Conservation (phyloP, 768 basidiomycete species). For the Leccinum broughii region DNA sequence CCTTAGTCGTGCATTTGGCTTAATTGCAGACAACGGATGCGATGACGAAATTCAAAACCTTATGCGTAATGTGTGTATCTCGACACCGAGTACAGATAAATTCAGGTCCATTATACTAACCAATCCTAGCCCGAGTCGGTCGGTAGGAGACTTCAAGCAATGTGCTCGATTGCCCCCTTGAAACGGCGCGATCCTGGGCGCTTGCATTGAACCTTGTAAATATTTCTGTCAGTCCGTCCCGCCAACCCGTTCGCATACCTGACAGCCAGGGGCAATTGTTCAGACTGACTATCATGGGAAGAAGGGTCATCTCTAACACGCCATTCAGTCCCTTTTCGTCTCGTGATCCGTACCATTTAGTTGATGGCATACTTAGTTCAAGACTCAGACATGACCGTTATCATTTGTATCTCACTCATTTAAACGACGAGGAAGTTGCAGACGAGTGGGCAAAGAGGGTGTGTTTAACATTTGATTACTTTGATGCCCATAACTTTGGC, state of each 20-base stretch:
- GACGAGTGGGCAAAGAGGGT: not conserved
- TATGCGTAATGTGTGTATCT: slow-evolving; percentile 17
- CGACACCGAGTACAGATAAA: slow-evolving; percentile 24
- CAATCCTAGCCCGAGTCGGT: slow-evolving; percentile 3
- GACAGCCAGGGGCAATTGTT: not conserved
- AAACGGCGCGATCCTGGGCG: slow-evolving; percentile 1
- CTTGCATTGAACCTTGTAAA: not conserved
- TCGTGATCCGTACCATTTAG: slow-evolving; percentile 9
- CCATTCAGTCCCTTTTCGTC: not conserved
- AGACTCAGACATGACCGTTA: not conserved
- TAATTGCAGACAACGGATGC: slow-evolving; percentile 18
- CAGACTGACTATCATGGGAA: not conserved
- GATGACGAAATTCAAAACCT: slow-evolving; percentile 21
- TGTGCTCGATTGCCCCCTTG: not conserved
- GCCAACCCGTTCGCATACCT: not conserved
- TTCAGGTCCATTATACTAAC: slow-evolving; percentile 24
- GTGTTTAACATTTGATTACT: slow-evolving; percentile 8
- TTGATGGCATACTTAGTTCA: not conserved
- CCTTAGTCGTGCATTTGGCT: slow-evolving; percentile 25
- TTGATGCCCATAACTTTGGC: slow-evolving; percentile 5
- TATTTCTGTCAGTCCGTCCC: not conserved
- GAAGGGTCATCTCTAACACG: not conserved
- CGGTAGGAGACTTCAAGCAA: not conserved
- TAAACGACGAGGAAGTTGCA: not conserved
- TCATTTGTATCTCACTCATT: not conserved